Conservation (phyloP, 2,329 filamentous ascomycete genomes). For the Exophiala mesophila region DNA sequence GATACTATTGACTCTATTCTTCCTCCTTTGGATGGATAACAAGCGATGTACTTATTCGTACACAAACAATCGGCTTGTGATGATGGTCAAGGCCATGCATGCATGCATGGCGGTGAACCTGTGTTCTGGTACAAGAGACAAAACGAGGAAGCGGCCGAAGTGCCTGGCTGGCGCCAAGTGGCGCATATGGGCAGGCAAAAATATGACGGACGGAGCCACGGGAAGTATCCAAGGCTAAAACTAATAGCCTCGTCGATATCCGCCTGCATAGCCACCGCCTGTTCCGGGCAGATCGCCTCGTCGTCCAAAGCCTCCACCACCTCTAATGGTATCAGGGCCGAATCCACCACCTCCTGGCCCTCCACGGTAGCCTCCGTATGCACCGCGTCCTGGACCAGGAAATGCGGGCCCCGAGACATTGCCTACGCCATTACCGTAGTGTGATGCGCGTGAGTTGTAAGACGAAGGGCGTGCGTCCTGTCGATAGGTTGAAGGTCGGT, state of each 20-base stretch:
- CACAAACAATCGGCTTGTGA: no score
- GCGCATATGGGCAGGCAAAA: no score
- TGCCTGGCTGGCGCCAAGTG: no score
- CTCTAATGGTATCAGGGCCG: constrained; percentile 1
- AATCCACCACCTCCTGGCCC: constrained; percentile 12
- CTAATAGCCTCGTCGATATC: constrained; percentile 10
- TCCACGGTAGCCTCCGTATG: constrained; percentile 12
- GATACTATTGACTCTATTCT: no score
- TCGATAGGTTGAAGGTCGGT: constrained; percentile 10
- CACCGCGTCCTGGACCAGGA: constrained; percentile 5
- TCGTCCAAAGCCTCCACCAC: constrained; percentile 53
- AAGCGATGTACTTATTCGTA: no score
- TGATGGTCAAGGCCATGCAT: no score
- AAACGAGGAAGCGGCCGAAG: no score
- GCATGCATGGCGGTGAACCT: no score
- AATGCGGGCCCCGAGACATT: neutral
- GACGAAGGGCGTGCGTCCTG: constrained; percentile 7
- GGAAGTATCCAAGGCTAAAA: no score
- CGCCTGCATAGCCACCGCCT: constrained; percentile 33
- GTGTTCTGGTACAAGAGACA: no score
- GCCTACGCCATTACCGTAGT: constrained; percentile 26
- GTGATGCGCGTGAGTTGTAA: constrained; percentile 21
- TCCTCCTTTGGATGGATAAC: no score
- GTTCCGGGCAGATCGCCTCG: constrained; percentile 56
- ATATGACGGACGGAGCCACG: no score